phyloP scores from a whole-genome alignment of 1,284 basidiomycete genomes.

The Flammula alnicola region DNA sequence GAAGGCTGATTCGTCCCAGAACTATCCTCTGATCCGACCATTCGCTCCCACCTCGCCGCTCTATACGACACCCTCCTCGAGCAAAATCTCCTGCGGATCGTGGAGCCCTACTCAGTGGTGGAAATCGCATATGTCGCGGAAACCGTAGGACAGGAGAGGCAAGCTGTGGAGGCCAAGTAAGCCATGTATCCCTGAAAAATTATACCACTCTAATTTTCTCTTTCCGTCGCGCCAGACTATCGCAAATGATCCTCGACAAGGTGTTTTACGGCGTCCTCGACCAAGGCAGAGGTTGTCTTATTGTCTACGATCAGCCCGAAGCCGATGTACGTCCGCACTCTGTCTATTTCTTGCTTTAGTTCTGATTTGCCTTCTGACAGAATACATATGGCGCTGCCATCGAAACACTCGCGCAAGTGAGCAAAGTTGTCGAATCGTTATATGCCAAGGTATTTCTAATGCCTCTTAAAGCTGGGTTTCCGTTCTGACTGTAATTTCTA shows the following conservation, averaged over 20 bases:
- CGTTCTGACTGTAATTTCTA: too few species aligned
- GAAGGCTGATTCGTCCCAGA: constrained; percentile 51
- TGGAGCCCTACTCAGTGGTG: constrained; percentile 94
- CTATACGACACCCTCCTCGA: constrained; percentile 95
- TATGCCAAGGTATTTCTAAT: constrained; percentile 88
- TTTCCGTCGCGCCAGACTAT: constrained; percentile 74
- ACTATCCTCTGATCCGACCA: constrained; percentile 91
- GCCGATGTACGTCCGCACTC: constrained; percentile 67
- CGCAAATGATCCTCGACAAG: constrained; percentile 98
- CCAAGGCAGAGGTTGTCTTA: constrained; percentile 90
- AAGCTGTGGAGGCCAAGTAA: constrained; percentile 94
- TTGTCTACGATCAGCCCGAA: constrained; percentile 87
- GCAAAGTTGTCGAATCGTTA: constrained; percentile 89
- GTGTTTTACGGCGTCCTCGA: constrained; percentile 94
- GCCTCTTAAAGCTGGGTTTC: too few species aligned
- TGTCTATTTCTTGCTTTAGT: not conserved
- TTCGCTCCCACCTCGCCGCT: constrained; percentile 90
- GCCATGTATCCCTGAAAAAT: constrained; percentile 32
- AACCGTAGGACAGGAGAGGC: constrained; percentile 86
- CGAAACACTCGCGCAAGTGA: constrained; percentile 87
- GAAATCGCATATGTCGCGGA: constrained; percentile 91
- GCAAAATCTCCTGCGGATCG: constrained; percentile 92
- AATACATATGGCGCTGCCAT: constrained; percentile 88
- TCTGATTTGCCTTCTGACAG: constrained; percentile 41
- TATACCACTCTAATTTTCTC: constrained; percentile 1